These are phyloP conservation scores for Thelonectria blattea DNA, from an alignment of 2,329 filamentous ascomycete species.

Conservation along the genomic window DNA sequence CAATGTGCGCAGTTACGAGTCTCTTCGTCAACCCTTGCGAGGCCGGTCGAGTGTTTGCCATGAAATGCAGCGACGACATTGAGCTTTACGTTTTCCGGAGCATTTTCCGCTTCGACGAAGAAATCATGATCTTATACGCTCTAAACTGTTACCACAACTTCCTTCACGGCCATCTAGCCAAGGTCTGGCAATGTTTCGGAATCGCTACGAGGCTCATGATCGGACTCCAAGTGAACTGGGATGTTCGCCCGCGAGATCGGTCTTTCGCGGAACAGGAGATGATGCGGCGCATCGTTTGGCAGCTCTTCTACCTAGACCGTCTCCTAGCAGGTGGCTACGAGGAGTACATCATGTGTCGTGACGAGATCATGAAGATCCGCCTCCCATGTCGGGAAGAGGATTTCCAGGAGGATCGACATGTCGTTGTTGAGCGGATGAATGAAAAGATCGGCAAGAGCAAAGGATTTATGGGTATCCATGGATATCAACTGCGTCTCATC, in stretches of 20 bases:
- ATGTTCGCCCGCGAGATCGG: constrained; percentile 38
- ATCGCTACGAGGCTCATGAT: constrained; percentile 46
- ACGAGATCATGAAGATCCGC: constrained; percentile 47
- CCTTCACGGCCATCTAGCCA: constrained; percentile 45
- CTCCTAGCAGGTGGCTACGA: constrained; percentile 49
- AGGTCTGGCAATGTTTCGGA: constrained; percentile 49
- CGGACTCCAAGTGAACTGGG: constrained; percentile 50
- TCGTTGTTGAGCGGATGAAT: constrained; percentile 41
- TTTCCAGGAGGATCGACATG: constrained; percentile 41
- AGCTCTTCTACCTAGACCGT: constrained; percentile 47
- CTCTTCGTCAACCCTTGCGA: constrained; percentile 45
- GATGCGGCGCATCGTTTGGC: constrained; percentile 47
- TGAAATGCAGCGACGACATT: constrained; percentile 47
- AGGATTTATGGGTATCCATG: constrained; percentile 41
- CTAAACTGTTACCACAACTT: constrained; percentile 47
- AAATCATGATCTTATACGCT: constrained; percentile 43
- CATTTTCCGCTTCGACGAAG: constrained; percentile 46
- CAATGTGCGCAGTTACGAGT: constrained; percentile 47
- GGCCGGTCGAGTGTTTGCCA: constrained; percentile 44
- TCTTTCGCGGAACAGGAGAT: constrained; percentile 46
- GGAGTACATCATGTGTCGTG: constrained; percentile 46
- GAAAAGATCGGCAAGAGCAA: constrained; percentile 37
- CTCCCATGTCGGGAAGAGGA: constrained; percentile 45
- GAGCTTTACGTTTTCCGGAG: constrained; percentile 49
- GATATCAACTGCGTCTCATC: constrained; percentile 44